Evolutionary conservation across 73 alveolate genomes (phyloP), one percentile per base, ranked within the genome.

Genomic region (Symbiodinium natans): DNA sequence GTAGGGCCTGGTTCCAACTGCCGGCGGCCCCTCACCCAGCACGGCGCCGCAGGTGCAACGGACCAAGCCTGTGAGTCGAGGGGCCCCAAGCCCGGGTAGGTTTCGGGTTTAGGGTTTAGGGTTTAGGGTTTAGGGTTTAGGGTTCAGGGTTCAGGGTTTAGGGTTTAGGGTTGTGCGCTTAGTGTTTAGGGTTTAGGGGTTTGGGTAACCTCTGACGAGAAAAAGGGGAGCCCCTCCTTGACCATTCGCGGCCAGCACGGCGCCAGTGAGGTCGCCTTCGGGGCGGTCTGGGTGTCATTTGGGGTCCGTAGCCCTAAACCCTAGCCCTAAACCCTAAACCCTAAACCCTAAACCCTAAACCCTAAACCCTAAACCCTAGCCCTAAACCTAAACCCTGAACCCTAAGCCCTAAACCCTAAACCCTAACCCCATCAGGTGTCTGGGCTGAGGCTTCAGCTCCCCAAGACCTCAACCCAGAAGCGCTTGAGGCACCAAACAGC

Each of bases 1-100:
- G n/a, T n/a, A n/a, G n/a, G n/a, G 77, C 77, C 77, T 63, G 77
- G 10, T 11, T 1, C 77, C 77, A 15, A 63, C 77, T 0, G 40
- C 36, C 25, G 84, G 41, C 3, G 40, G 43, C 29, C 84, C 84
- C 52, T 90, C 97, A 2, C 97, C 97, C 46, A 90, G 54, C 43
- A 90, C 97, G 10, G 97, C 87, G 17, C 97, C 97, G 40, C 97
- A 90, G 87, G 77, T 13, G 97, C 97, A 90, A 13, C 2, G 77
- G 40, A 90, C 80, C 34, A 90, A 33, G 38, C 97, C 97, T 40
- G 1, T 41, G 71, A 38, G 59, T 46, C 3, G 17, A 11, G 25
- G 68, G n/a, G 68, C 21, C 21, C 21, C 13, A 27, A 27, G 68
- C 17, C 21, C 21, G 56, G 11, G 56, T 0, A 5, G 63, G 63